Percentiles rank a stretch among this genome's conserved stretches.
Evolutionary conservation across 148 eudicot species (phyloP).

Genomic region (Limonium bicolor): DNA sequence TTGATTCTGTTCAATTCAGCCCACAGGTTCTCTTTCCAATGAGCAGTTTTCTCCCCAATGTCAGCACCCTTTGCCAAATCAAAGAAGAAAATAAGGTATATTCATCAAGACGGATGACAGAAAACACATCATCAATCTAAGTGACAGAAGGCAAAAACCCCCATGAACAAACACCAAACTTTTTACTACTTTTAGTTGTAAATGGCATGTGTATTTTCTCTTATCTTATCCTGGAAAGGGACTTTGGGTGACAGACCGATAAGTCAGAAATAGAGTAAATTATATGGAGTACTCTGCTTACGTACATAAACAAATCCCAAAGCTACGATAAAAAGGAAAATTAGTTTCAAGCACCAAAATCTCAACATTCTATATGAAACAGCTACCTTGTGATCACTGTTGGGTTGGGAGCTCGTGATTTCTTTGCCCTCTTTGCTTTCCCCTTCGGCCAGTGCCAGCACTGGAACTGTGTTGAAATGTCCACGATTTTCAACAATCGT

Average conservation of each 20-base stretch:
- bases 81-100: slow-evolving; percentile 17
- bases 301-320: slow-evolving; percentile 19
- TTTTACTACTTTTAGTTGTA: not conserved
- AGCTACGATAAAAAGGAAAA: slow-evolving; percentile 26
- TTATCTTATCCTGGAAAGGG: not conserved
- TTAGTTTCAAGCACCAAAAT: slow-evolving; percentile 22
- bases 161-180: not conserved
- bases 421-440: slow-evolving; percentile 13
- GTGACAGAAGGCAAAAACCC: slow-evolving; percentile 1
- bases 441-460: slow-evolving; percentile 23
- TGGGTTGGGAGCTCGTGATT: slow-evolving; percentile 7
- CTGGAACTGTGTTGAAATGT: slow-evolving; percentile 18
- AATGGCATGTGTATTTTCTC: not conserved
- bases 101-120: slow-evolving; percentile 5
- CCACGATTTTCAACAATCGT: slow-evolving; percentile 22
- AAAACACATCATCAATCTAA: not conserved
- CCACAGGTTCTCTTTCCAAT: slow-evolving; percentile 54
- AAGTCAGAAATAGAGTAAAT: not conserved
- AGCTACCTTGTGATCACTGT: slow-evolving; percentile 57
- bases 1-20: slow-evolving; percentile 33
- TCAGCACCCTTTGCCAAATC: slow-evolving; percentile 42
- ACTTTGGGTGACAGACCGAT: not conserved
- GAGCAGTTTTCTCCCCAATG: slow-evolving; percentile 38
- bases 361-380: slow-evolving; percentile 30
- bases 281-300: slow-evolving; percentile 6